Evolutionary conservation across 805 yeast species (phyloP).

Genomic region (Metschnikowia lochheadii): DNA sequence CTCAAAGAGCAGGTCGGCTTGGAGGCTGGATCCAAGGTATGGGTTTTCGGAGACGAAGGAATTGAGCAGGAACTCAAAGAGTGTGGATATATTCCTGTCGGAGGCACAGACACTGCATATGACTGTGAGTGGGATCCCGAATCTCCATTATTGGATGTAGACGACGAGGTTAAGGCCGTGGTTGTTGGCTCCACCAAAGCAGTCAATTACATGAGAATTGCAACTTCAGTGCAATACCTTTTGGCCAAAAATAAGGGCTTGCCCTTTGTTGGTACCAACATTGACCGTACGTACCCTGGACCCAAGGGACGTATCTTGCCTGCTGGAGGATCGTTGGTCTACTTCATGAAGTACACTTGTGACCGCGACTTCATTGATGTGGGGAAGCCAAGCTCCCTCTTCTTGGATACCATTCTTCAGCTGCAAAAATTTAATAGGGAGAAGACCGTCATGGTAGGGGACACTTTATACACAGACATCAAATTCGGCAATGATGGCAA

Average conservation of each 20-base stretch:
- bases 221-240: constrained; percentile 36
- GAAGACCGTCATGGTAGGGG: constrained; percentile 39
- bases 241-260: constrained; percentile 26
- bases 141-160: constrained; percentile 27
- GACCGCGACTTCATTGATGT: constrained; percentile 31
- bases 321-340: constrained; percentile 41
- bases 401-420: constrained; percentile 28
- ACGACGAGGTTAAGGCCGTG: constrained; percentile 37
- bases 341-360: constrained; percentile 34
- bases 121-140: constrained; percentile 24
- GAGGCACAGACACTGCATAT: constrained; percentile 31
- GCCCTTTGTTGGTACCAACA: constrained; percentile 39
- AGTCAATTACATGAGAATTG: constrained; percentile 34
- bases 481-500: constrained; percentile 41
- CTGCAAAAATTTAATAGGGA: constrained; percentile 24
- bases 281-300: constrained; percentile 40
- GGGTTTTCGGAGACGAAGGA: constrained; percentile 41
- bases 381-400: constrained; percentile 35
- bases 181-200: constrained; percentile 38
- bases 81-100: constrained; percentile 31
- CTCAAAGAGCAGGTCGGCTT: constrained; percentile 22
- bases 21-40: constrained; percentile 30
- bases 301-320: constrained; percentile 35
- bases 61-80: constrained; percentile 33
- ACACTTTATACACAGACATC: constrained; percentile 40